Evolutionary conservation across 345 rosid genomes (phyloP).

Genomic region (Turnera subulata): DNA sequence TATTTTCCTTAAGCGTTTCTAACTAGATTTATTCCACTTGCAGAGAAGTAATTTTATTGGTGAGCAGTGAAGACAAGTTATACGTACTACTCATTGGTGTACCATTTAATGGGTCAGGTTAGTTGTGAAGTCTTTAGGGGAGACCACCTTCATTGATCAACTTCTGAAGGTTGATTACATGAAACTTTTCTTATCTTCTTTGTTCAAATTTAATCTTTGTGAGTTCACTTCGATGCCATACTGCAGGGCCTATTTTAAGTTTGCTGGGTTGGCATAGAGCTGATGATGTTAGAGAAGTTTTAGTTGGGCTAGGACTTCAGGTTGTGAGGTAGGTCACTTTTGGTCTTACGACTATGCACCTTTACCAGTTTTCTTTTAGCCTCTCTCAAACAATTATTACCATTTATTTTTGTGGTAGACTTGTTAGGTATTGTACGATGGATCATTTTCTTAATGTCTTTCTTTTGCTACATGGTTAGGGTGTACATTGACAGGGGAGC

Average conservation of each 20-base stretch:
- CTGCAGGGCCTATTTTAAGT: constrained; percentile 61
- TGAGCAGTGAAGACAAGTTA: constrained; percentile 60
- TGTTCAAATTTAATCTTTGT: constrained; percentile 21
- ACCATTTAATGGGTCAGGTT: constrained; percentile 70
- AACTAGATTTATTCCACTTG: constrained; percentile 28
- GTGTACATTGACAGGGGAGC: constrained; percentile 45
- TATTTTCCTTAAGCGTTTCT: too few relatives aligned
- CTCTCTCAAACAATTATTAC: too few relatives aligned
- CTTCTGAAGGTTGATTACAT: constrained; percentile 12
- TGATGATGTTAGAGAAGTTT: constrained; percentile 66
- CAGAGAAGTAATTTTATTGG: constrained; percentile 78
- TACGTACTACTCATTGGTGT: constrained; percentile 63
- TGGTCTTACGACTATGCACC: background rate
- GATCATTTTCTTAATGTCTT: constrained; percentile 18
- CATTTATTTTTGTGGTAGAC: too few relatives aligned
- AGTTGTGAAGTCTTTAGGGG: constrained; percentile 25
- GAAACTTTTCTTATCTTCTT: constrained; percentile 9
- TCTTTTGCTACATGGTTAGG: constrained; percentile 33
- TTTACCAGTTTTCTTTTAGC: background rate
- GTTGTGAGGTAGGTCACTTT: constrained; percentile 65
- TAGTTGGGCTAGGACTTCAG: constrained; percentile 82
- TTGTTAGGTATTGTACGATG: too few relatives aligned
- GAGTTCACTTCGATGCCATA: constrained; percentile 20
- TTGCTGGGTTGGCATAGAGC: constrained; percentile 57
- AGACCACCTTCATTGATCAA: constrained; percentile 16